A percentile compares a stretch with the other conserved stretches of the same genome.
Conservation (phyloP, 805 yeast genomes). For the Yamadazyma paraphyllophila region DNA sequence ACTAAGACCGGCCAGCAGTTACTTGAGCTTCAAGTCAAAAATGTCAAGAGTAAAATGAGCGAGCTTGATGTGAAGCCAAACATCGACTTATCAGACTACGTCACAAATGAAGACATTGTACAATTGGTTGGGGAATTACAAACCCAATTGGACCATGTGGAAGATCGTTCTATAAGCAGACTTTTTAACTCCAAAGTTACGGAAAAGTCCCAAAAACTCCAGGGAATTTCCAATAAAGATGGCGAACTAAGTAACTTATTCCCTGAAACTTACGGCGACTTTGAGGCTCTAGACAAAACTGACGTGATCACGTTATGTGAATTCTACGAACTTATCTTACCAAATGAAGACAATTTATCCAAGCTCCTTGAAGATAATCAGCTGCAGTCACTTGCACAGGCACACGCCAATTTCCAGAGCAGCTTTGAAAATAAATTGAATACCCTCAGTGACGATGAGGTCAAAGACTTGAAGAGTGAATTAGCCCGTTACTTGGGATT, state of each 20-base stretch:
- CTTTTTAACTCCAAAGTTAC: constrained; percentile 57
- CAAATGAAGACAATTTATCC: constrained; percentile 46
- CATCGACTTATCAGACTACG: constrained; percentile 55
- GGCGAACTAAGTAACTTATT: constrained; percentile 64
- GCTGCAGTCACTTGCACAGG: constrained; percentile 12
- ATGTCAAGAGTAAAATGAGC: constrained; percentile 43
- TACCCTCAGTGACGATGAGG: constrained; percentile 40
- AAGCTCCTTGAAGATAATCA: constrained; percentile 16
- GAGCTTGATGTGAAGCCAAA: constrained; percentile 19
- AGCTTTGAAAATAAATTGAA: constrained; percentile 4
- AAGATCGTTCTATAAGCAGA: constrained; percentile 74
- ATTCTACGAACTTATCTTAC: constrained; percentile 77
- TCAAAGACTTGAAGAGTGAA: constrained; percentile 56
- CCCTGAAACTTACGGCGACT: constrained; percentile 59
- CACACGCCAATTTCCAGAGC: constrained; percentile 3
- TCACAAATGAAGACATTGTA: constrained; percentile 79
- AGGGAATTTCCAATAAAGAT: constrained; percentile 73
- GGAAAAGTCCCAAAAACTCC: constrained; percentile 40
- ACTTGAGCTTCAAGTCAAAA: constrained; percentile 60
- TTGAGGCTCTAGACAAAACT: constrained; percentile 44
- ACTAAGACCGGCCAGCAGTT: constrained; percentile 80
- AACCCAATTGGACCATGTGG: constrained; percentile 76
- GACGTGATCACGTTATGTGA: constrained; percentile 55
- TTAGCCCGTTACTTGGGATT: constrained; percentile 52
- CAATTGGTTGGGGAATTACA: constrained; percentile 88